These are phyloP conservation scores for Gloeostereum incarnatum DNA, from an alignment of 768 basidiomycete genomes.

Conservation along the genomic window DNA sequence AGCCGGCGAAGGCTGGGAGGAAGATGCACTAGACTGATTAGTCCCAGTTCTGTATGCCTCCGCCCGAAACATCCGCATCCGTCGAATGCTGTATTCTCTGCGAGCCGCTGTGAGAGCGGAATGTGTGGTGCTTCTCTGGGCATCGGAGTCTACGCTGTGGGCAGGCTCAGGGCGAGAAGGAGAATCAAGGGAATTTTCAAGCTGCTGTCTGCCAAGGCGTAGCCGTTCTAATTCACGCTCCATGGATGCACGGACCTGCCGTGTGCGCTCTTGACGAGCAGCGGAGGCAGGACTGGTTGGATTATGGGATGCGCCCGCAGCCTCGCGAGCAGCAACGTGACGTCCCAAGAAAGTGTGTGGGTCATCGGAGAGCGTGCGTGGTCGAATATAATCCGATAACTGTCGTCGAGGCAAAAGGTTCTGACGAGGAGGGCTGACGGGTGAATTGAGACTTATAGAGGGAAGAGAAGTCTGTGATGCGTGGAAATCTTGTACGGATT, in stretches of 20 bases:
- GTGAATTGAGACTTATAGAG: conserved; percentile 12
- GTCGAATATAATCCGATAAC: conserved; percentile 14
- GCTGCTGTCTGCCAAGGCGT: conserved; percentile 12
- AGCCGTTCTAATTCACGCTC: conserved; percentile 17
- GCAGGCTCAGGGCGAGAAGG: conserved; percentile 3
- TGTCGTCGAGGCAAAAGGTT: conserved; percentile 14
- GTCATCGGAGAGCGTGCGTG: conserved; percentile 21
- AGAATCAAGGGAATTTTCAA: conserved; percentile 14
- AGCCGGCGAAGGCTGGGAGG: conserved; percentile 15
- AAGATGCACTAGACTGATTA: conserved; percentile 2
- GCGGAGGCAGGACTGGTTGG: no score
- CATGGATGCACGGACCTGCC: conserved; percentile 11
- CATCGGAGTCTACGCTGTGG: conserved; percentile 7
- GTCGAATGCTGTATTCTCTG: no score
- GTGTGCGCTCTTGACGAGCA: conserved; percentile 6
- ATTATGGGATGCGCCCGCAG: no score
- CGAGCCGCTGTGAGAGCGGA: conserved; percentile 12
- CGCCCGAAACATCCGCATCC: no score
- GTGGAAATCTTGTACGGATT: no score
- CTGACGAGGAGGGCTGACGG: conserved; percentile 10
- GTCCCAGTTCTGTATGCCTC: no score
- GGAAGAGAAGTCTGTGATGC: conserved; percentile 9
- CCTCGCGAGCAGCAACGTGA: conserved; percentile 29
- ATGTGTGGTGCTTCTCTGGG: conserved; percentile 8
- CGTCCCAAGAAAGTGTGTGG: conserved; percentile 27